A percentile compares a stretch with the other conserved stretches of the same genome.
phyloP scores from a whole-genome alignment of 495 filamentous ascomycete species.

The Xylaria acuta region DNA sequence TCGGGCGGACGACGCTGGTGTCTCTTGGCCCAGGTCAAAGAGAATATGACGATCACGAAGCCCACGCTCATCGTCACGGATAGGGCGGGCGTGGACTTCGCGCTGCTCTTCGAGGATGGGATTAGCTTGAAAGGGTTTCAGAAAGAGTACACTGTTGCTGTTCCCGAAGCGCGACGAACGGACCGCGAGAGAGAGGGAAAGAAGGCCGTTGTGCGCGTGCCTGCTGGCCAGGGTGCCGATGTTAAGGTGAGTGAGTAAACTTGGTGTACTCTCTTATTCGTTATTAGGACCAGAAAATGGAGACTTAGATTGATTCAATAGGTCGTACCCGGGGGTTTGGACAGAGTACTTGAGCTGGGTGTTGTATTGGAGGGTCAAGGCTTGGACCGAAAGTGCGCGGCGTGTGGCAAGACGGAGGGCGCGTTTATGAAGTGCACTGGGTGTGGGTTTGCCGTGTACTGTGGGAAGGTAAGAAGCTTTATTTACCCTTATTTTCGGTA shows the following conservation, averaged over 20 bases:
- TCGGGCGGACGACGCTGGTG: conserved; percentile 29
- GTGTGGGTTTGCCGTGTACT: conserved; percentile 50
- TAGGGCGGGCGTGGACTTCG: conserved; percentile 40
- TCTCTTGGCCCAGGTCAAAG: conserved; percentile 51
- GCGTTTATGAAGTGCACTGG: conserved; percentile 49
- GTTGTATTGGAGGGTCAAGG: conserved; percentile 30
- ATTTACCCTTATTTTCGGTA: background rate
- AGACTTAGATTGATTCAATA: background rate
- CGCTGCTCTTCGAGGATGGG: conserved; percentile 42
- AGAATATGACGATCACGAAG: conserved; percentile 57
- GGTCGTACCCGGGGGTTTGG: conserved; percentile 40
- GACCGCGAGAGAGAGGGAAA: conserved; percentile 41
- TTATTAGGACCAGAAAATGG: background rate
- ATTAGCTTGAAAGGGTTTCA: conserved; percentile 32
- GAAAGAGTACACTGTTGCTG: conserved; percentile 42
- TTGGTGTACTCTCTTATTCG: background rate
- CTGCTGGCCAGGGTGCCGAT: conserved; percentile 25
- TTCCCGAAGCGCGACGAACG: conserved; percentile 41
- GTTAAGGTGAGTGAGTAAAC: conserved; percentile 28
- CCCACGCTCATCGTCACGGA: conserved; percentile 51
- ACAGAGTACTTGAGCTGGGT: conserved; percentile 41
- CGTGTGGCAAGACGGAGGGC: conserved; percentile 37
- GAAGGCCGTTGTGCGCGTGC: conserved; percentile 44
- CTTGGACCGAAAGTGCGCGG: conserved; percentile 25
- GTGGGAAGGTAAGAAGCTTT: conserved; percentile 45